phyloP scores from a whole-genome alignment of 345 rosid species.

The Mallotus nudiflorus region DNA sequence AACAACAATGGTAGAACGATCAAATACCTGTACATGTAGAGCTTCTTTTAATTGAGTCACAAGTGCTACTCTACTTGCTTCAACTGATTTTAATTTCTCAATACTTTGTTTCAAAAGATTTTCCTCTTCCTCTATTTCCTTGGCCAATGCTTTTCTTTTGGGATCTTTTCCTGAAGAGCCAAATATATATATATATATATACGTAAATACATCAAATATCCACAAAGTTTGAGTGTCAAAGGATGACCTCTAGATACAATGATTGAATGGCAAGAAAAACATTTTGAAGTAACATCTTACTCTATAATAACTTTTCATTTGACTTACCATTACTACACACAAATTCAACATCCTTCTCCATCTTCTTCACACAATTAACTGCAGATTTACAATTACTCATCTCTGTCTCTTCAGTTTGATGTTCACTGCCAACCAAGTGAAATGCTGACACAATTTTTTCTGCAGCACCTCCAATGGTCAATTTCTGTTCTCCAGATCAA shows the following conservation, averaged over 20 bases:
- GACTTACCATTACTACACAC: conserved; percentile 61
- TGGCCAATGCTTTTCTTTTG: conserved; percentile 56
- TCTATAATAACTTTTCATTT: neutral
- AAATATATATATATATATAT: conserved; percentile 6
- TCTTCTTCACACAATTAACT: conserved; percentile 64
- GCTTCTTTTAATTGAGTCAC: conserved; percentile 85
- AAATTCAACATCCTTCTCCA: conserved; percentile 74
- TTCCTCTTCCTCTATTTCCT: conserved; percentile 77
- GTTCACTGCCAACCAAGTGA: conserved; percentile 69
- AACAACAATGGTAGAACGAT: neutral
- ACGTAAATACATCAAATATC: conserved; percentile 19
- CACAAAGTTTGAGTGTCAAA: conserved; percentile 15
- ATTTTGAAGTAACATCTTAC: conserved; percentile 5
- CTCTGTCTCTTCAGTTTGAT: conserved; percentile 75
- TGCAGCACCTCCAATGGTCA: conserved; percentile 68
- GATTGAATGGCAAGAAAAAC: neutral
- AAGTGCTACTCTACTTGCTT: conserved; percentile 68
- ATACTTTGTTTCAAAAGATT: conserved; percentile 64
- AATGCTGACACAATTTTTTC: conserved; percentile 93
- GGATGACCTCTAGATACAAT: neutral
- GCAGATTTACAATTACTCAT: conserved; percentile 80
- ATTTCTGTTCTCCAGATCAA: conserved; percentile 51
- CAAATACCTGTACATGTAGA: conserved; percentile 65
- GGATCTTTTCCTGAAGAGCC: conserved; percentile 56
- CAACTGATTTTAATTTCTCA: conserved; percentile 78